These are phyloP conservation scores for Arthrobotrys iridis DNA, from an alignment of 2,329 filamentous ascomycete species.

Conservation along the genomic window DNA sequence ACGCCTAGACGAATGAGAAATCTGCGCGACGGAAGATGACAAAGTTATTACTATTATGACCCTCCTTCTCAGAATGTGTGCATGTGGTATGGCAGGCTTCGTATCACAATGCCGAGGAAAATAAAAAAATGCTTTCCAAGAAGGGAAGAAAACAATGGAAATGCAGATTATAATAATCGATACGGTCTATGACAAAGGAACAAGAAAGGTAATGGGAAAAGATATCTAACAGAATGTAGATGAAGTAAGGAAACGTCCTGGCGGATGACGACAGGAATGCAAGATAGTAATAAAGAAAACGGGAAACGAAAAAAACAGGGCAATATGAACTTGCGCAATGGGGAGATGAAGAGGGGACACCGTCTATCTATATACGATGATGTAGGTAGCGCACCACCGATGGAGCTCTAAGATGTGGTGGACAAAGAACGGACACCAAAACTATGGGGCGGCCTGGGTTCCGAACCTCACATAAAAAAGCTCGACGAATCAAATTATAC, in stretches of 20 bases:
- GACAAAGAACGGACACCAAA: background rate
- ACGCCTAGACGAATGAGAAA: background rate
- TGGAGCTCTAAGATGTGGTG: slow-evolving; percentile 15
- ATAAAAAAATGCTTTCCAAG: slow-evolving; percentile 38
- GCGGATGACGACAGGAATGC: slow-evolving; percentile 46
- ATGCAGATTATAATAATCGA: slow-evolving; percentile 23
- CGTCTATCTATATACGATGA: slow-evolving; percentile 54
- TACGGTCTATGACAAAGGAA: slow-evolving; percentile 29
- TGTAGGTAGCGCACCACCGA: slow-evolving; percentile 27
- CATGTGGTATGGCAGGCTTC: slow-evolving; percentile 15
- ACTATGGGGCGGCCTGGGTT: slow-evolving; percentile 2
- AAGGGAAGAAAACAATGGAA: slow-evolving; percentile 28
- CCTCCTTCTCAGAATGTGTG: slow-evolving; percentile 11
- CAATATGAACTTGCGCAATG: slow-evolving; percentile 26
- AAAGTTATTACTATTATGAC: slow-evolving; percentile 41
- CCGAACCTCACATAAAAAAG: background rate
- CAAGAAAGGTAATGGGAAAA: slow-evolving; percentile 6
- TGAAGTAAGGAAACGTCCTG: slow-evolving; percentile 7
- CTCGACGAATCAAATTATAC: background rate
- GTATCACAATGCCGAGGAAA: slow-evolving; percentile 47
- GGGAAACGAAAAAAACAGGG: slow-evolving; percentile 20
- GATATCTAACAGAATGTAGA: slow-evolving; percentile 9
- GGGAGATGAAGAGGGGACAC: slow-evolving; percentile 35
- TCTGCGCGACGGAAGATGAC: slow-evolving; percentile 33
- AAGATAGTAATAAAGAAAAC: slow-evolving; percentile 28